Conservation (phyloP, 768 basidiomycete species). For the Mycena pura region DNA sequence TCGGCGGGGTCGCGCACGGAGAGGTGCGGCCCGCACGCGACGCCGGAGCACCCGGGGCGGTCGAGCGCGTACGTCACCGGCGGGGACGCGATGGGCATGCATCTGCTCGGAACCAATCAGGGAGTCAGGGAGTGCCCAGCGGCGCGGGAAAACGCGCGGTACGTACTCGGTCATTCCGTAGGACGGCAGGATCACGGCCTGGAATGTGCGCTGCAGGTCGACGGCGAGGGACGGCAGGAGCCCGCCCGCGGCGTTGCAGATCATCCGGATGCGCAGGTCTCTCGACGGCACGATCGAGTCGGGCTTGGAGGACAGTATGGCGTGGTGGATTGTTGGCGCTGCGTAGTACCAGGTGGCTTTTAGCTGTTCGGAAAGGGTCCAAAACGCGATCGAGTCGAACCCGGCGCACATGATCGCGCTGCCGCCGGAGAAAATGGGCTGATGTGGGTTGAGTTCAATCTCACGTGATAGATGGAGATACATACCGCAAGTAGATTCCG, state of each 20-base stretch:
- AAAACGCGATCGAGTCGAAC: slow-evolving; percentile 60
- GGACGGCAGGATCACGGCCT: slow-evolving; percentile 60
- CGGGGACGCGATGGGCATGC: slow-evolving; percentile 56
- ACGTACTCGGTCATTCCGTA: slow-evolving; percentile 63
- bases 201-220: slow-evolving; percentile 54
- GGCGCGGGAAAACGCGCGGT: background rate
- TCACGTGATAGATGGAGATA: background rate
- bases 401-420: slow-evolving; percentile 60
- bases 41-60: slow-evolving; percentile 54
- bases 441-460: background rate
- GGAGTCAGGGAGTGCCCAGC: no score
- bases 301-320: slow-evolving; percentile 49
- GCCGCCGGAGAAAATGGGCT: slow-evolving; percentile 57
- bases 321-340: slow-evolving; percentile 57
- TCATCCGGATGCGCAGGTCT: slow-evolving; percentile 50
- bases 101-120: slow-evolving; percentile 31
- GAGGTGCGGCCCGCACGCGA: slow-evolving; percentile 52
- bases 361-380: slow-evolving; percentile 45
- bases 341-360: slow-evolving; percentile 60
- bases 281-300: slow-evolving; percentile 36
- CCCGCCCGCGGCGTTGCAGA: slow-evolving; percentile 59
- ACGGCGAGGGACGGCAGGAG: slow-evolving; percentile 58
- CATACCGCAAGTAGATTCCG: slow-evolving; percentile 55
- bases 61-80: slow-evolving; percentile 50
- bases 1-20: no score